Evolutionary conservation across 805 yeast genomes (phyloP).

Genomic region (Ogataea angusta): DNA sequence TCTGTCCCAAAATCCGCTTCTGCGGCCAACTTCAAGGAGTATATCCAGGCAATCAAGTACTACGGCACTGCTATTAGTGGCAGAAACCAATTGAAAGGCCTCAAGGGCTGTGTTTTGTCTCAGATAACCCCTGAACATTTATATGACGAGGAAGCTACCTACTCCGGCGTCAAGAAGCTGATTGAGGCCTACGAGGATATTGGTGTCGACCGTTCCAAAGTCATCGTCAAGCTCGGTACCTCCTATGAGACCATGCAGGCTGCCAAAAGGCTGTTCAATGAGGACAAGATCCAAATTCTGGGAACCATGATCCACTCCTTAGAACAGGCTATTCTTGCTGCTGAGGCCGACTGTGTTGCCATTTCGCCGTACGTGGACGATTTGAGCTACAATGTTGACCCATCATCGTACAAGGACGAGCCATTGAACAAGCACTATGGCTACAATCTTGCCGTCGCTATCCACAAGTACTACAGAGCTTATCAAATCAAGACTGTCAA

Average conservation of each 20-base stretch:
- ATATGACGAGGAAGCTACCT: conserved; percentile 28
- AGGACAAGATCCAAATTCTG: conserved; percentile 28
- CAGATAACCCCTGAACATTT: conserved; percentile 30
- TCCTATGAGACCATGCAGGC: conserved; percentile 36
- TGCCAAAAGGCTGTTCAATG: conserved; percentile 23
- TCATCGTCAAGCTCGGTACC: conserved; percentile 35
- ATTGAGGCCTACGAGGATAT: conserved; percentile 32
- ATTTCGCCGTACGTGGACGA: conserved; percentile 37
- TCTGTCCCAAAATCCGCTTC: conserved; percentile 14
- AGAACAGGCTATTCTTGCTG: conserved; percentile 36
- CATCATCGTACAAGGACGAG: conserved; percentile 20
- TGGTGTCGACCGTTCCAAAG: conserved; percentile 31
- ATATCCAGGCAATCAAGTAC: conserved; percentile 17
- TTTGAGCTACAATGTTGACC: conserved; percentile 27
- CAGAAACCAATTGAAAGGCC: conserved; percentile 20
- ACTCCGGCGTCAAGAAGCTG: conserved; percentile 25
- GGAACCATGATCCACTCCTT: conserved; percentile 38
- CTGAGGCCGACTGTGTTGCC: conserved; percentile 35
- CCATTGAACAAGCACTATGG: conserved; percentile 31
- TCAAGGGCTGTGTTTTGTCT: conserved; percentile 25
- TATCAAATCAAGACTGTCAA: conserved; percentile 29
- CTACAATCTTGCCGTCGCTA: conserved; percentile 25
- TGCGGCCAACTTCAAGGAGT: conserved; percentile 11
- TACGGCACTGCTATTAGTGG: conserved; percentile 27
- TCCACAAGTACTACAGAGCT: conserved; percentile 35